Evolutionary conservation across 106 monocot species (phyloP).

Genomic region (Vanilla planifolia): DNA sequence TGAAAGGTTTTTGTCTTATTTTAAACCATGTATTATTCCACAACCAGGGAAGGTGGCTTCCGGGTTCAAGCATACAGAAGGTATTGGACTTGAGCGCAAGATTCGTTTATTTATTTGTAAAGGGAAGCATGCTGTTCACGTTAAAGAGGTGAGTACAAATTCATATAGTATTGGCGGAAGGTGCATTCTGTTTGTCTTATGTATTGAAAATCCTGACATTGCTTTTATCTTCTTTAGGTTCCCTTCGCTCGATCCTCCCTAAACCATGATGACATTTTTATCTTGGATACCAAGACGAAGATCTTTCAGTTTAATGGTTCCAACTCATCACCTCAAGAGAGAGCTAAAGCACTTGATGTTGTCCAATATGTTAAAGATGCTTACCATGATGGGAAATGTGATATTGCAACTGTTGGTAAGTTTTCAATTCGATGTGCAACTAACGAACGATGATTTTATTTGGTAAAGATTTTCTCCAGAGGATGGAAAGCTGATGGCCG

Average conservation of each 20-base stretch:
- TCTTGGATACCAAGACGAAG: conserved; percentile 36
- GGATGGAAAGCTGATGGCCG: conserved; percentile 94
- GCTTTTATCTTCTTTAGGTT: conserved; percentile 18
- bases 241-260: conserved; percentile 32
- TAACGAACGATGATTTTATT: not conserved
- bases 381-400: conserved; percentile 33
- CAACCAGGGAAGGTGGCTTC: conserved; percentile 22
- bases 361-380: conserved; percentile 32
- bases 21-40: conserved; percentile 41
- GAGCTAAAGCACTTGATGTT: conserved; percentile 46
- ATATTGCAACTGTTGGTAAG: conserved; percentile 31
- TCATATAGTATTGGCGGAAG: not conserved
- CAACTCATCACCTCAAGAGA: conserved; percentile 41
- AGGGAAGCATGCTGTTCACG: conserved; percentile 25
- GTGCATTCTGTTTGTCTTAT: not conserved
- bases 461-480: conserved; percentile 30
- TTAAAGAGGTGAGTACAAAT: conserved; percentile 21
- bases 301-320: conserved; percentile 45
- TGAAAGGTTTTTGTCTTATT: conserved; percentile 34
- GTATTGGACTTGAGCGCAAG: conserved; percentile 15
- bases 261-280: conserved; percentile 40
- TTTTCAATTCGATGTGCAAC: not conserved
- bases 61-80: conserved; percentile 26
- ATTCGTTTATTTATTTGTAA: conserved; percentile 25
- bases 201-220: conserved; percentile 4